Conservation (phyloP, 495 filamentous ascomycete genomes). For the Glutinoglossum americanum region DNA sequence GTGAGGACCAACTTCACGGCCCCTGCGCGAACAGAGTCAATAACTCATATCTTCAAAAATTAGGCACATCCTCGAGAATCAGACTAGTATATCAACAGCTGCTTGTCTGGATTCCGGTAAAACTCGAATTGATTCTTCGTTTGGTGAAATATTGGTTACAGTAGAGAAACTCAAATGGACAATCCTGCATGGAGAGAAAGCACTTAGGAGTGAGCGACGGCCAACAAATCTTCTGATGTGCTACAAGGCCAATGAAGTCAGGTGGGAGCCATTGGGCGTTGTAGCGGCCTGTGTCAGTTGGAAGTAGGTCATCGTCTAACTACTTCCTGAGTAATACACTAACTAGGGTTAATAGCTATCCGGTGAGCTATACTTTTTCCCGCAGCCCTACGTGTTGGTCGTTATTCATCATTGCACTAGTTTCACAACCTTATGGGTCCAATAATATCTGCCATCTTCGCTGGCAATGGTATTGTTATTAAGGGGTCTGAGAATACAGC, state of each 20-base stretch:
- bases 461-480: conserved; percentile 79
- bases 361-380: conserved; percentile 13
- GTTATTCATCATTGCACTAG: conserved; percentile 19
- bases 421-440: conserved; percentile 92
- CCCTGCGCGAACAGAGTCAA: neutral
- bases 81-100: conserved; percentile 63
- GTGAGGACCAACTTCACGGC: conserved; percentile 8
- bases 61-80: conserved; percentile 66
- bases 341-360: conserved; percentile 5
- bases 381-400: neutral
- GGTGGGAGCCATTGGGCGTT: conserved; percentile 82
- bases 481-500: conserved; percentile 88
- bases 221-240: conserved; percentile 79
- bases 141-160: conserved; percentile 89
- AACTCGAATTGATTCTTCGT: conserved; percentile 75
- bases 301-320: conserved; percentile 39
- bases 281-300: conserved; percentile 85
- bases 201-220: conserved; percentile 45
- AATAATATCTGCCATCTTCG: conserved; percentile 73
- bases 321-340: neutral
- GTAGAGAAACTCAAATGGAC: conserved; percentile 90
- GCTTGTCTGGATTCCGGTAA: conserved; percentile 96
- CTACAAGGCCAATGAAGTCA: conserved; percentile 84
- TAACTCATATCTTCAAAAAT: neutral
- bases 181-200: conserved; percentile 71